A percentile compares a stretch with the other conserved stretches of the same genome.
These are phyloP conservation scores for Starmerella ratchasimensis DNA, from an alignment of 805 yeast species.

Conservation along the genomic window DNA sequence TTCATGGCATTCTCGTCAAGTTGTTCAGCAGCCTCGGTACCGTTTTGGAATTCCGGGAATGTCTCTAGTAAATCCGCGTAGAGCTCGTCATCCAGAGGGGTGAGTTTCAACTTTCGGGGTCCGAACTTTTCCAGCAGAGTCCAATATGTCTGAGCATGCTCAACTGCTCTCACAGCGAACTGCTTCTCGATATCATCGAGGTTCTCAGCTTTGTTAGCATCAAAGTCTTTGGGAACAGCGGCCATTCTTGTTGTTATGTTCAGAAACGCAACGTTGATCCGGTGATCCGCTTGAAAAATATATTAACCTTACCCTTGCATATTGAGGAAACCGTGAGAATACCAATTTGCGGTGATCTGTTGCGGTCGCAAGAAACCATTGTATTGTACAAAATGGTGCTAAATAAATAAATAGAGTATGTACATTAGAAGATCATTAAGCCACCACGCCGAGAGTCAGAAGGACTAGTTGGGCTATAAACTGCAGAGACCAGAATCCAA, in stretches of 20 bases:
- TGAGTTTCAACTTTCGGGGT: slow-evolving; percentile 59
- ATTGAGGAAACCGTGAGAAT: neutral
- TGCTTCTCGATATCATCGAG: slow-evolving; percentile 92
- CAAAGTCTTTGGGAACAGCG: slow-evolving; percentile 30
- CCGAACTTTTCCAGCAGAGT: slow-evolving; percentile 46
- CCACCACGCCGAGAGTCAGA: slow-evolving; percentile 67
- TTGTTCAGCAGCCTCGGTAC: slow-evolving; percentile 37
- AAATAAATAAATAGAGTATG: neutral
- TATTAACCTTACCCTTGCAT: neutral
- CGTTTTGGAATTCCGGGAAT: slow-evolving; percentile 79
- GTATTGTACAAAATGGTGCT: slow-evolving; percentile 1
- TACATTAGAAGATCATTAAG: slow-evolving; percentile 23
- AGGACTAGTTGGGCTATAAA: slow-evolving; percentile 65
- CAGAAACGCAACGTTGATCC: neutral
- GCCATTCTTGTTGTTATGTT: slow-evolving; percentile 9
- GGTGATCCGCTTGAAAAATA: neutral
- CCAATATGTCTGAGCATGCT: slow-evolving; percentile 90
- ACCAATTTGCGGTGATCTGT: too few species aligned
- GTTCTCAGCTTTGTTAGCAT: slow-evolving; percentile 87
- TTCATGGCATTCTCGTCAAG: slow-evolving; percentile 75
- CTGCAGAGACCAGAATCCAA: slow-evolving; percentile 89
- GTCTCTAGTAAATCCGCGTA: slow-evolving; percentile 35
- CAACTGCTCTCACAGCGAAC: slow-evolving; percentile 94
- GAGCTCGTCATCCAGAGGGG: slow-evolving; percentile 30
- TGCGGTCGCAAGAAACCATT: too few species aligned